Percentiles rank a stretch among this genome's conserved stretches.
Evolutionary conservation across 306 rosid species (phyloP).

Genomic region (Prunus salicina): DNA sequence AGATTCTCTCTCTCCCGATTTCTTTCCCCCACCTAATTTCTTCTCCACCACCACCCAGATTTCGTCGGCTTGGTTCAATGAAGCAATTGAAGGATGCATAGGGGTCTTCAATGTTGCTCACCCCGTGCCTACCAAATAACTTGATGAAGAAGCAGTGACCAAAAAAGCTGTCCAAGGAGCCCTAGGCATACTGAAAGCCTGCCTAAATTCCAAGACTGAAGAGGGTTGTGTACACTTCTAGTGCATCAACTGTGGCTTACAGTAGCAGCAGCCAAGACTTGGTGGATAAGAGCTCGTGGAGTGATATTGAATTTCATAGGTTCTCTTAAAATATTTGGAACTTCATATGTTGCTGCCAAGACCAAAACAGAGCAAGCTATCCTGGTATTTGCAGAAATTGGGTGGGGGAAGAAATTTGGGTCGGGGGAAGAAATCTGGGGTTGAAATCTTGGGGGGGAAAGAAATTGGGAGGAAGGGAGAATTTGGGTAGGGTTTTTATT

Average conservation of each 20-base stretch:
- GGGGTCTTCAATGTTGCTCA: conserved; percentile 59
- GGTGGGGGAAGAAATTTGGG: too few species aligned
- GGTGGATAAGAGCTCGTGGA: conserved; percentile 50
- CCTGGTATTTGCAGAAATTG: conserved; percentile 39
- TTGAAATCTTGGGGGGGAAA: too few species aligned
- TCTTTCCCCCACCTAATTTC: too few species aligned
- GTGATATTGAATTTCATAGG: conserved; percentile 32
- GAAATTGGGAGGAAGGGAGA: too few species aligned
- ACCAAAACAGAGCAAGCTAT: conserved; percentile 51
- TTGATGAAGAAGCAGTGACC: conserved; percentile 40
- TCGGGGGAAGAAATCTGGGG: too few species aligned
- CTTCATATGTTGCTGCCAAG: conserved; percentile 46
- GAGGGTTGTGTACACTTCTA: conserved; percentile 59
- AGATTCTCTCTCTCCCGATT: too few species aligned
- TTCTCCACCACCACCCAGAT: too few species aligned
- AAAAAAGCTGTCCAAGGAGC: conserved; percentile 46
- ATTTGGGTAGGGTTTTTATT: too few species aligned
- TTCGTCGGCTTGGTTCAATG: conserved; percentile 9
- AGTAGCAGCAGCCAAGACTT: neutral
- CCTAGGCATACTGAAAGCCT: conserved; percentile 49
- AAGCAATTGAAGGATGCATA: conserved; percentile 48
- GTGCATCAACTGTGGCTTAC: conserved; percentile 29
- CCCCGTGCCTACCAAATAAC: conserved; percentile 21
- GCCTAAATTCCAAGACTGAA: conserved; percentile 37
- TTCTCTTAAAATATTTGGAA: conserved; percentile 9